Evolutionary conservation across 352 stramenopile genomes (phyloP).

Genomic region (Phytophthora uliginosa): DNA sequence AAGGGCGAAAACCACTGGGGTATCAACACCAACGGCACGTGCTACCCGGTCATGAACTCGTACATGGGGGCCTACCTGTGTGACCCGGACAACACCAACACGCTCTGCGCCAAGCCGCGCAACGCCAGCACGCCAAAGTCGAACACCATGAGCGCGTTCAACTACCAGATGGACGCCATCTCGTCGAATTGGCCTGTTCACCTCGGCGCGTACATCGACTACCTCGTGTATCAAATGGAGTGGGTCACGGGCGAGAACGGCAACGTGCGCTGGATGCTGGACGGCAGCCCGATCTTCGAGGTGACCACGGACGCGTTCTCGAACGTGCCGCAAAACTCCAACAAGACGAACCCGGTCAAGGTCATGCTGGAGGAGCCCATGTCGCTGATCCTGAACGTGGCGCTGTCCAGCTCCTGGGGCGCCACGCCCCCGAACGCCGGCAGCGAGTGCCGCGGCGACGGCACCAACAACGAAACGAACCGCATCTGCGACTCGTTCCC

Average conservation of each 20-base stretch:
- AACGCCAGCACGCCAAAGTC: slow-evolving; percentile 46
- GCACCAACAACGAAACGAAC: slow-evolving; percentile 42
- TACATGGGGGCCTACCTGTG: slow-evolving; percentile 75
- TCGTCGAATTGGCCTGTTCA: slow-evolving; percentile 81
- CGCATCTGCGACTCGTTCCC: slow-evolving; percentile 80
- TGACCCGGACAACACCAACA: slow-evolving; percentile 57
- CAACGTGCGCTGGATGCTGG: slow-evolving; percentile 80
- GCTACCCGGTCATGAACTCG: slow-evolving; percentile 72
- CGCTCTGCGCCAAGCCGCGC: slow-evolving; percentile 49
- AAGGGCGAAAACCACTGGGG: slow-evolving; percentile 60
- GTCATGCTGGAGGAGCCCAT: slow-evolving; percentile 92
- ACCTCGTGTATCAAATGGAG: slow-evolving; percentile 74
- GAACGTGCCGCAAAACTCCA: slow-evolving; percentile 58
- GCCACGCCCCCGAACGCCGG: slow-evolving; percentile 61
- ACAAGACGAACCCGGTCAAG: slow-evolving; percentile 63
- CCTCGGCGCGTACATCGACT: slow-evolving; percentile 65
- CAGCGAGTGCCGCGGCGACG: slow-evolving; percentile 61
- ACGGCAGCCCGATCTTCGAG: slow-evolving; percentile 67
- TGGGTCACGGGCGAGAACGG: slow-evolving; percentile 75
- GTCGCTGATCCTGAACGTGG: slow-evolving; percentile 96
- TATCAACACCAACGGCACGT: slow-evolving; percentile 75
- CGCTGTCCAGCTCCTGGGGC: slow-evolving; percentile 92
- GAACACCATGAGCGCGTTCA: slow-evolving; percentile 73
- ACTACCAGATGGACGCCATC: slow-evolving; percentile 86
- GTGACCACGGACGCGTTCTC: slow-evolving; percentile 61